A percentile compares a stretch with the other conserved stretches of the same genome.
These are phyloP conservation scores for Metarhizium sp. DNA, from an alignment of 2,329 filamentous ascomycete genomes.

Conservation along the genomic window DNA sequence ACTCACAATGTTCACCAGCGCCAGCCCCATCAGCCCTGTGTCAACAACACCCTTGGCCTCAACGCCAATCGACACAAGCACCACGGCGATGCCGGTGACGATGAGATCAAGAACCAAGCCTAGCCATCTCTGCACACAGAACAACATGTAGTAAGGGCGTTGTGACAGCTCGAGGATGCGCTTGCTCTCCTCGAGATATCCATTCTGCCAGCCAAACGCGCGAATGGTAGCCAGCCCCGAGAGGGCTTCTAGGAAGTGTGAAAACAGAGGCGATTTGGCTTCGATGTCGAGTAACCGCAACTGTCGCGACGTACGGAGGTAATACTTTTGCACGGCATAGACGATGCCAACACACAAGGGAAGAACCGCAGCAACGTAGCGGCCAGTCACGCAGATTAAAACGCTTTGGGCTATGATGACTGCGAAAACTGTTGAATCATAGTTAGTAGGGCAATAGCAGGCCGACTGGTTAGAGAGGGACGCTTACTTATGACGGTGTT, in stretches of 20 bases:
- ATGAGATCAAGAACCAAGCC: conserved; percentile 35
- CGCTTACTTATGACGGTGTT: background rate
- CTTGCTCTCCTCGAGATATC: conserved; percentile 9
- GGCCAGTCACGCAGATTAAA: conserved; percentile 30
- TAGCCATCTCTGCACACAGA: conserved; percentile 39
- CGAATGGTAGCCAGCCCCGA: conserved; percentile 19
- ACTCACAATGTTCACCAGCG: background rate
- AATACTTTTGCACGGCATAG: conserved; percentile 15
- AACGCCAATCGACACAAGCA: conserved; percentile 32
- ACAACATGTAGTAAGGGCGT: conserved; percentile 29
- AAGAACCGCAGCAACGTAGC: conserved; percentile 37
- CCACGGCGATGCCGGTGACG: conserved; percentile 34
- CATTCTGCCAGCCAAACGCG: conserved; percentile 18
- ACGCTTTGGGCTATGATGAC: background rate
- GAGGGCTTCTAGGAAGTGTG: conserved; percentile 15
- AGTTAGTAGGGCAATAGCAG: background rate
- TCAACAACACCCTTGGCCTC: background rate
- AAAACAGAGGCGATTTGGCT: conserved; percentile 17
- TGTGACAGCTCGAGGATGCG: conserved; percentile 23
- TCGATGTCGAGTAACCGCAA: conserved; percentile 19
- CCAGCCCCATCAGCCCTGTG: background rate
- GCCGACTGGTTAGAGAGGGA: background rate
- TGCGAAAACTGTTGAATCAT: background rate
- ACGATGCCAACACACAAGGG: conserved; percentile 27
- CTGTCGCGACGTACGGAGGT: conserved; percentile 21